Evolutionary conservation across 2,329 filamentous ascomycete species (phyloP), one percentile per base, ranked within the genome.

Genomic region (Scolecobasidium constrictum): DNA sequence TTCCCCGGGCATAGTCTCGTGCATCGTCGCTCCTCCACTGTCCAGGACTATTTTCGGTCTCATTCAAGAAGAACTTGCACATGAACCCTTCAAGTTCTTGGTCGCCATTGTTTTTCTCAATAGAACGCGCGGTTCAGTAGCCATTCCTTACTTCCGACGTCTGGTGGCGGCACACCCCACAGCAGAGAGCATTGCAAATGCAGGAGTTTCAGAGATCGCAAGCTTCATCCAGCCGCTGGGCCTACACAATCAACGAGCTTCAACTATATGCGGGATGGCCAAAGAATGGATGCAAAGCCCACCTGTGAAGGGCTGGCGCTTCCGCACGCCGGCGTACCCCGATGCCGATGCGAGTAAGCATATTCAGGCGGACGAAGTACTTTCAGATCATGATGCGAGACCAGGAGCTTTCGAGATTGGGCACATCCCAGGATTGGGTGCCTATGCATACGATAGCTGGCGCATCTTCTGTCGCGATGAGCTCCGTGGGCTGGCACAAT

Each of bases 401-500:
- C 62, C 66, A 1, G 69, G 74, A 4, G 73, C 75, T 0, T 93
- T 86, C 79, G 88, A 95, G 55, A 83, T 94, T 46, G 86, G 82
- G 0, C 85, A 94, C 58, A 66, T 95, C 45, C 87, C 86, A 0
- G 79, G 85, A 42, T 58, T 72, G 43, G 85, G 87, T 13, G 71
- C 77, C 2, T 95, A 95, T 59, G 83, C 86, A 0, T 68, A 90
- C 38, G 88, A 95, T 60, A 88, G 83, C 55, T 95, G 86, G 84
- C 77, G 88, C 3, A 94, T 95, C 49, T 95, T 95, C 60, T 94
- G 86, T 57, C 77, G 88, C 2, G 88, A 95, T 57, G 68, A 72
- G 22, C 60, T 94, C 18, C 73, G 87, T 5, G 81, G 78, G 0
- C 60, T 78, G 15, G 77, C 81, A 2, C 57, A 63, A 7, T 75